Base-by-base conservation (phyloP, 495 filamentous ascomycete genomes). In the Aspergillus indologenus region DNA sequence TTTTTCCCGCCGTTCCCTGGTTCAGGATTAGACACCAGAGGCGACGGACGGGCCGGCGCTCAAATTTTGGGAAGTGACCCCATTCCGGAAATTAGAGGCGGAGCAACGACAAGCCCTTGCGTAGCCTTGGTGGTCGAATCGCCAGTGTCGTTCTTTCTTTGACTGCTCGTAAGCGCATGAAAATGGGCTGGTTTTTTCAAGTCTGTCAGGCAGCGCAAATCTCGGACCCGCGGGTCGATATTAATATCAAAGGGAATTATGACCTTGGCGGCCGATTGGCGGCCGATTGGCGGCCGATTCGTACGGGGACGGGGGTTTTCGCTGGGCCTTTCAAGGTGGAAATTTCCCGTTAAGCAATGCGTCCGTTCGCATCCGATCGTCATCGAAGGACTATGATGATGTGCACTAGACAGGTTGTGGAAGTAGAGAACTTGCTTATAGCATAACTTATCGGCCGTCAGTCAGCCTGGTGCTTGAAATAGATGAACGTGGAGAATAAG, bases 61-160 rank as follows among this genome's bases (percentile, higher is more conserved):
- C 54, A 59, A 58, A 19, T 59, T 50, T 61, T 31, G 48, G 40
- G 42, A 17, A 14, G 49, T 34, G 44, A 34, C 56, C 49, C 56
- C 53, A 53, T 49, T 45, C 45, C 49, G 60, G 60, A 62, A 62
- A 62, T 62, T 58, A 59, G 48, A 60, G 17, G 55, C 56, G 62
- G 58, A 44, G 59, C n/a, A 44, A 43, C 40, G 50, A 12, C 49
- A 20, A 22, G 34, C 47, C 50, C 31, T 55, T 54, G 18, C n/a
- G 17, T 18, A 17, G 20, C 1, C 23, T 47, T 31, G 40, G 17
- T 56, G 26, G 40, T 45, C 3, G 23, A 22, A 29, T 43, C 29
- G 22, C 22, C 5, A 50, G 15, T 2, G n/a, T 29, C 26, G 26
- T 29, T 0, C 6, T 22, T 15, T 19, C 47, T 26, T 50, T 50